phyloP scores from a whole-genome alignment of 2,329 filamentous ascomycete genomes.

The Calonectria pauciramosa region DNA sequence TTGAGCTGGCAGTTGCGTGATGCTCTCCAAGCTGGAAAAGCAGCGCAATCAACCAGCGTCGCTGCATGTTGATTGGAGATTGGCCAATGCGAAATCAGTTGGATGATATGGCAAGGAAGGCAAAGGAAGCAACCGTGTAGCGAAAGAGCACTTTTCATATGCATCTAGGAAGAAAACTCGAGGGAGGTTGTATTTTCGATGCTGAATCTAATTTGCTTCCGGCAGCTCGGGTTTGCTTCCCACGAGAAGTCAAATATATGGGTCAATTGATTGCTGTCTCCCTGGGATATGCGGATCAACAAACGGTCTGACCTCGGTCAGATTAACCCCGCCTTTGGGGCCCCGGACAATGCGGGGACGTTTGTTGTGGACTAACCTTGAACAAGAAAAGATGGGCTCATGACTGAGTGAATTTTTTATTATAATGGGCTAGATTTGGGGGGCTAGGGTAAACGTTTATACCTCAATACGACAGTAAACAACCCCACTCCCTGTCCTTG shows the following conservation, averaged over 20 bases:
- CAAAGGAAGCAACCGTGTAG: not conserved
- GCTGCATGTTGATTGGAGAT: not conserved
- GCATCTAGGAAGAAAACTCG: no score
- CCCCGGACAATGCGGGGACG: not conserved
- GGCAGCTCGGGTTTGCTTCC: not conserved
- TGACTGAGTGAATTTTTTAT: conserved; percentile 1
- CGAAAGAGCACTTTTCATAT: not conserved
- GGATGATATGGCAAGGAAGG: not conserved
- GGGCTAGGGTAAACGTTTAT: conserved; percentile 7
- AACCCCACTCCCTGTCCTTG: not conserved
- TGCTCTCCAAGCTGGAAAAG: not conserved
- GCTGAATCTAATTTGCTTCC: not conserved
- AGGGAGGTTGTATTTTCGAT: not conserved
- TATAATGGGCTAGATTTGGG: not conserved
- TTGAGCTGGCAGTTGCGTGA: not conserved
- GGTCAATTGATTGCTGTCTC: not conserved
- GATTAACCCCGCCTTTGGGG: not conserved
- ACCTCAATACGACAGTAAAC: not conserved
- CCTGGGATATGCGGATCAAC: not conserved
- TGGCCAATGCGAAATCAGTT: not conserved
- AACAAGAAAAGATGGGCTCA: conserved; percentile 4
- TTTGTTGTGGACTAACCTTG: not conserved
- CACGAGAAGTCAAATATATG: conserved; percentile 1
- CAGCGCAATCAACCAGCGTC: not conserved
- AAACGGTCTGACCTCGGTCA: not conserved